These are phyloP conservation scores for Manihot esculenta DNA, from an alignment of 441 rosid genomes.

Conservation along the genomic window DNA sequence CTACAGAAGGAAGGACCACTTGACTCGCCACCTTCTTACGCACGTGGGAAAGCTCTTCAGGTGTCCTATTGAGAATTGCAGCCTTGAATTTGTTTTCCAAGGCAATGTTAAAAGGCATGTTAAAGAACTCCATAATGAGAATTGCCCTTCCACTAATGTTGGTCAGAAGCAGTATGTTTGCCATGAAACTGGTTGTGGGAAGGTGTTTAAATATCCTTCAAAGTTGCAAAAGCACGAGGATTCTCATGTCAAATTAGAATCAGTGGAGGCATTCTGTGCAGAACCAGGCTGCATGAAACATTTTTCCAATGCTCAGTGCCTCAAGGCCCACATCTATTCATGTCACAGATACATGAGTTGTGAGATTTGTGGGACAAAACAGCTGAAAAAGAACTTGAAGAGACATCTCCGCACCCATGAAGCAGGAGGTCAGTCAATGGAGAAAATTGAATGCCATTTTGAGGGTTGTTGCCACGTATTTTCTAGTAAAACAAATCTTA, in stretches of 20 bases:
- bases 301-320: conserved; percentile 67
- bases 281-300: conserved; percentile 71
- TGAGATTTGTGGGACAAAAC: conserved; percentile 59
- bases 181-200: conserved; percentile 73
- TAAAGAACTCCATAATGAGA: conserved; percentile 39
- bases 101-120: conserved; percentile 65
- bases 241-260: conserved; percentile 71
- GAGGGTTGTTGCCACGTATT: conserved; percentile 56
- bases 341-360: conserved; percentile 62
- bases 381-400: conserved; percentile 70
- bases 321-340: conserved; percentile 52
- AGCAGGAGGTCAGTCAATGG: conserved; percentile 24
- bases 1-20: conserved; percentile 83
- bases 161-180: conserved; percentile 43
- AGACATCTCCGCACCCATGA: conserved; percentile 72
- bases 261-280: conserved; percentile 64
- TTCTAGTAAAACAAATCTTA: conserved; percentile 65
- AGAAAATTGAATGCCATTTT: conserved; percentile 50
- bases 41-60: conserved; percentile 68
- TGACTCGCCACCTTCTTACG: conserved; percentile 62
- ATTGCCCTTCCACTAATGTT: conserved; percentile 13
- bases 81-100: conserved; percentile 42
- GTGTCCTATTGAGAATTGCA: conserved; percentile 64
- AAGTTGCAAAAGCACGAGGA: conserved; percentile 58
- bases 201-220: conserved; percentile 62